Conservation (phyloP, 805 yeast genomes). For the Zygoascus flipseniorum region DNA sequence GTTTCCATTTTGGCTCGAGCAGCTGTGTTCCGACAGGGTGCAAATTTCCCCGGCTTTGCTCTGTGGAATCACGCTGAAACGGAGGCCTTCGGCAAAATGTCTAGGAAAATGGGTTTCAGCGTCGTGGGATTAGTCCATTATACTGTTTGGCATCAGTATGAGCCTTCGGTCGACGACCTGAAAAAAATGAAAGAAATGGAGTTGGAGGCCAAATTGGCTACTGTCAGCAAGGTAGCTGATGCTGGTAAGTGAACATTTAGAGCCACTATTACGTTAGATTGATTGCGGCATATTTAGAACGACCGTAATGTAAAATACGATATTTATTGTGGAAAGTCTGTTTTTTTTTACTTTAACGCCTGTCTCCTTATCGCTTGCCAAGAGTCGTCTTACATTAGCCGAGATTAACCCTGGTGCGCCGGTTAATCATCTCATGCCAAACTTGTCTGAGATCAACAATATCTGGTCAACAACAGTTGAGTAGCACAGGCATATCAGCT, state of each 20-base stretch:
- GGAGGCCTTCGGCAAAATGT: constrained; percentile 89
- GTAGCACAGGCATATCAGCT: too few species aligned
- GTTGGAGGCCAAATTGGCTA: constrained; percentile 22
- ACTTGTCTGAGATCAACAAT: too few species aligned
- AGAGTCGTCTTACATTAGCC: too few species aligned
- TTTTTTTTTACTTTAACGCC: not conserved
- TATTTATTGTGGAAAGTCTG: not conserved
- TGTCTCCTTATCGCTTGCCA: too few species aligned
- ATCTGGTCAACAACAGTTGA: too few species aligned
- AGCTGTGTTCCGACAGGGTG: constrained; percentile 71
- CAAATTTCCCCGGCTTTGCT: constrained; percentile 93
- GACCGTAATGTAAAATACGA: not conserved
- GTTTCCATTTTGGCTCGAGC: constrained; percentile 87
- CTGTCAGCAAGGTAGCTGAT: not conserved
- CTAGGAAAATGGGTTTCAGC: constrained; percentile 75
- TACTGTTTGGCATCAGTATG: constrained; percentile 94
- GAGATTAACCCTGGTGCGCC: too few species aligned
- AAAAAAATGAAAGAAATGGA: constrained; percentile 40
- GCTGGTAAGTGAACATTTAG: not conserved
- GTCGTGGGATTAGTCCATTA: constrained; percentile 92
- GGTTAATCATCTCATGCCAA: too few species aligned
- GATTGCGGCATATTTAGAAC: too few species aligned
- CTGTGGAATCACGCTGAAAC: constrained; percentile 95
- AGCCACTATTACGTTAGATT: too few species aligned
- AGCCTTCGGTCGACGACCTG: constrained; percentile 88